Conservation (phyloP, 2,329 filamentous ascomycete species). For the Hymenoscyphus occultus region DNA sequence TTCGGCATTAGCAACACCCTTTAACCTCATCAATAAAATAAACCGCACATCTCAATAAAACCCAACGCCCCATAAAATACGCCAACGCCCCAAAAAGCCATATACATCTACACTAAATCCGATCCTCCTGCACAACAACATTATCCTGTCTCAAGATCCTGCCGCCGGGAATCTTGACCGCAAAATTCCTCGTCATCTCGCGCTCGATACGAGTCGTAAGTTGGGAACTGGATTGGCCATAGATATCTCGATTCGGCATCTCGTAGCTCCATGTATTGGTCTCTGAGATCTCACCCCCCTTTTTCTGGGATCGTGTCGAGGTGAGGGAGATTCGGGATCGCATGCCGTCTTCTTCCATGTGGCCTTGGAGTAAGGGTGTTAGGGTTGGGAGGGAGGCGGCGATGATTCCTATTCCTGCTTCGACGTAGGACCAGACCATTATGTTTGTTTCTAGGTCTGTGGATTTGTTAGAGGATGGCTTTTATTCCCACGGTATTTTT, state of each 20-base stretch:
- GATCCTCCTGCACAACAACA: constrained; percentile 1
- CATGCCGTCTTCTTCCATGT: background rate
- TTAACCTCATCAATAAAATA: too few species aligned
- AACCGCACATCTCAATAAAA: too few species aligned
- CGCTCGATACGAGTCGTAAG: background rate
- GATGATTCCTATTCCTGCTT: background rate
- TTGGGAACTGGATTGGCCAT: background rate
- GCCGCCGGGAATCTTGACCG: background rate
- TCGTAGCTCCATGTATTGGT: background rate
- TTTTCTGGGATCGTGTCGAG: background rate
- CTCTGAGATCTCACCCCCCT: background rate
- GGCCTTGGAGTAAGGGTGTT: background rate
- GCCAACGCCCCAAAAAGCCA: background rate
- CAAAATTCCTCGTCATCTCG: background rate
- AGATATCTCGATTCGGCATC: background rate
- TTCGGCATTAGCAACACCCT: too few species aligned
- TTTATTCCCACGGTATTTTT: background rate
- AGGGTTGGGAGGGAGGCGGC: constrained; percentile 1
- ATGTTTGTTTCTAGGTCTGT: background rate
- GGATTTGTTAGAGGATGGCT: background rate
- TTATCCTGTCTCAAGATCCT: constrained; percentile 1
- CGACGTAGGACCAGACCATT: constrained; percentile 4
- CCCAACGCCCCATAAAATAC: too few species aligned
- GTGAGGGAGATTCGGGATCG: background rate
- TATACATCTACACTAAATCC: background rate